Evolutionary conservation across 2,329 filamentous ascomycete genomes (phyloP), one percentile per base, ranked within the genome.

Genomic region (Trichoderma arundinaceum): DNA sequence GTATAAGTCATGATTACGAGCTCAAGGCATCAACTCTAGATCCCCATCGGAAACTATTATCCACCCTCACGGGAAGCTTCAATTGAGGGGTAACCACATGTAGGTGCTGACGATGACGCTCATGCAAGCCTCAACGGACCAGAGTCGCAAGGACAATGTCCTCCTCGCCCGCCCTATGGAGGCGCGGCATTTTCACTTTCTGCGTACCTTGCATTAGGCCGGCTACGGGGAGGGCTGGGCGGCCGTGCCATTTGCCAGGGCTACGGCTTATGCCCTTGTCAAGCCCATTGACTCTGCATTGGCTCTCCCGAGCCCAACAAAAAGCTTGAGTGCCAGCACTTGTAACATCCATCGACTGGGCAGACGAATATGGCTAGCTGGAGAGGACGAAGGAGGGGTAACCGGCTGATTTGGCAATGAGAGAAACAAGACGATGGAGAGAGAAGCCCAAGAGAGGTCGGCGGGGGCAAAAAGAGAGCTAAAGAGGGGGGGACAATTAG

Each of bases 181-280:
- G 57, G 41, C 49, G 64, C 58, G 64, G 64, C 43, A 66, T 62
- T 66, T 66, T 66, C 44, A 43, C 41, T 6, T 61, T 49, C 51
- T 61, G 49, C 64, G 64, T 66, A 66, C 64, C 64, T 66, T 66
- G 64, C 64, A 66, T 66, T 66, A 66, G 64, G 48, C 44, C 38
- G 33, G 17, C 33, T n/a, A 22, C 17, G 12, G 48, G 63, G 57
- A 49, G 64, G 64, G 64, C 57, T 62, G 64, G 56, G 38, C 38
- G 19, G 57, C 39, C 19, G n/a, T 51, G 56, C 43, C 19, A 66
- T 66, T 66, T 56, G 63, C 28, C 54, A 51, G 63, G 13, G 38
- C 22, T 6, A 39, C 46, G 19, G 49, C 61, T 22, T 33, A 33
- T 7, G 51, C 35, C 62, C 62, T 49, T 49, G 54, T 49, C 43